Percentiles rank a stretch among this genome's conserved stretches.
Conservation (phyloP, 2,329 filamentous ascomycete genomes). For the Colletotrichum paranaense region DNA sequence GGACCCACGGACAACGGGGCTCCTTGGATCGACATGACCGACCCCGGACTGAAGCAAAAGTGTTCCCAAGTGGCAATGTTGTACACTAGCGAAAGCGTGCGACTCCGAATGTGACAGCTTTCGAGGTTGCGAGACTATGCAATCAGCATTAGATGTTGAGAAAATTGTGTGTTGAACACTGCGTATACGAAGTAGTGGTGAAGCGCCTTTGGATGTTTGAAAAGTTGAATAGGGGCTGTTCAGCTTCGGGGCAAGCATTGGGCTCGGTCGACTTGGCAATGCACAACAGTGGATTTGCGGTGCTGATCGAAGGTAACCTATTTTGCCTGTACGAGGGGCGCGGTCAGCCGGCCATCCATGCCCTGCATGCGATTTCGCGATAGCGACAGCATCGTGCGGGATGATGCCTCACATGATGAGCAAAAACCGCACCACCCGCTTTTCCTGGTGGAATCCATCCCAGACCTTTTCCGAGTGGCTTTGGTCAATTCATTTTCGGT, state of each 20-base stretch:
- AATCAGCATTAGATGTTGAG: neutral
- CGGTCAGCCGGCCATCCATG: constrained; percentile 11
- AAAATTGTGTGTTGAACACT: neutral
- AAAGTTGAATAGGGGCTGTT: constrained; percentile 19
- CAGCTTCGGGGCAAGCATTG: neutral
- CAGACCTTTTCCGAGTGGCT: neutral
- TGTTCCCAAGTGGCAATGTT: neutral
- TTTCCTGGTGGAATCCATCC: constrained; percentile 26
- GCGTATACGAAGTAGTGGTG: neutral
- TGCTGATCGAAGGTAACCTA: constrained; percentile 23
- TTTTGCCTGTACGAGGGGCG: constrained; percentile 14
- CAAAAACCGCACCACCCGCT: constrained; percentile 33
- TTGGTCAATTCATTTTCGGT: neutral
- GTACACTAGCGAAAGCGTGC: neutral
- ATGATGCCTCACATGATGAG: constrained; percentile 35
- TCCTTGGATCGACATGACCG: constrained; percentile 20
- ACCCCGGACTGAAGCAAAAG: constrained; percentile 1
- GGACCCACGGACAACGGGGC: constrained; percentile 14
- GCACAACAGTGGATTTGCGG: constrained; percentile 16
- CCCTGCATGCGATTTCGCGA: constrained; percentile 27
- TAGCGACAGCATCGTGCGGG: constrained; percentile 24
- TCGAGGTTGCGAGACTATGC: neutral
- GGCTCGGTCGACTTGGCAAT: constrained; percentile 27
- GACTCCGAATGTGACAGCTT: neutral
- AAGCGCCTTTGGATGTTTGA: neutral